Evolutionary conservation across 495 filamentous ascomycete genomes (phyloP).

Genomic region (Tricharina praecox): DNA sequence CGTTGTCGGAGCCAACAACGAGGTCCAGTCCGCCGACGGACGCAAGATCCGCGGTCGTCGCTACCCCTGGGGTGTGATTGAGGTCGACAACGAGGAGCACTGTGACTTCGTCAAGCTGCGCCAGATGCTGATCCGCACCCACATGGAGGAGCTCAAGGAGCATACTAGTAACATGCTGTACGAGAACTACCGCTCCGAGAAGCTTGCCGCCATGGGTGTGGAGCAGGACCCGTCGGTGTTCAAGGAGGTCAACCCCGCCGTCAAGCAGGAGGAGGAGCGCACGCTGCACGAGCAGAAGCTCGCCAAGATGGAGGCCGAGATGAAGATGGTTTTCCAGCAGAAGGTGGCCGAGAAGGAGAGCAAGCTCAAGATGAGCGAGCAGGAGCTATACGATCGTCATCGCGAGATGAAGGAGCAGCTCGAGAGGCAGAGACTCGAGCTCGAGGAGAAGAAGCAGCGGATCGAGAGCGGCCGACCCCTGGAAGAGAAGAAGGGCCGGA

Average conservation of each 20-base stretch:
- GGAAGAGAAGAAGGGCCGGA: conserved; percentile 90
- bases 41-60: conserved; percentile 88
- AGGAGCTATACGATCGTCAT: conserved; percentile 93
- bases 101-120: conserved; percentile 99
- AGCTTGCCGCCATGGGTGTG: conserved; percentile 95
- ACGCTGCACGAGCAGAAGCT: conserved; percentile 97
- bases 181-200: conserved; percentile 98
- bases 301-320: conserved; percentile 98
- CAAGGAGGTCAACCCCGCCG: conserved; percentile 99
- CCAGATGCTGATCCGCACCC: conserved; percentile 98
- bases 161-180: conserved; percentile 98
- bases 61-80: conserved; percentile 97
- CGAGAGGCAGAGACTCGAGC: conserved; percentile 76
- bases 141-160: conserved; percentile 99
- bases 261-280: conserved; percentile 99
- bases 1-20: conserved; percentile 87
- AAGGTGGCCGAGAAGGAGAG: conserved; percentile 99
- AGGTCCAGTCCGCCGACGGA: conserved; percentile 78
- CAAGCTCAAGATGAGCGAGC: conserved; percentile 97
- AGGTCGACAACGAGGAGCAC: conserved; percentile 99
- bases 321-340: conserved; percentile 99
- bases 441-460: conserved; percentile 92
- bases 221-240: conserved; percentile 96
- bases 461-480: conserved; percentile 86
- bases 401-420: conserved; percentile 99